A percentile compares a stretch with the other conserved stretches of the same genome.
Evolutionary conservation across 192 early-diverging fungal species (phyloP).

Genomic region (Gaertneriomyces sp.): DNA sequence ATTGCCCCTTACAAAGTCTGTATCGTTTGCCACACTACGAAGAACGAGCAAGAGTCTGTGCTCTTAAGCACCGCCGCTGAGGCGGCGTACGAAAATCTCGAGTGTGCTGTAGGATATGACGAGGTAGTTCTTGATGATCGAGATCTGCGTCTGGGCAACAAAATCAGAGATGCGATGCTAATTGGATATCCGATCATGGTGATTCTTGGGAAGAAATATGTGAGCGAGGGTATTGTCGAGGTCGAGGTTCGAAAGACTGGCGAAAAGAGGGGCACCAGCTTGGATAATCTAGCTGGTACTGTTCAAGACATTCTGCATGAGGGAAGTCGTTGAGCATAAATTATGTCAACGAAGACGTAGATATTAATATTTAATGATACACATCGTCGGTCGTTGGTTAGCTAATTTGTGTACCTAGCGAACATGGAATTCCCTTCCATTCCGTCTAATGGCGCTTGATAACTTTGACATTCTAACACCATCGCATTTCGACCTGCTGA

Average conservation of each 20-base stretch:
- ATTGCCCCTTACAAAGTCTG: slow-evolving; percentile 69
- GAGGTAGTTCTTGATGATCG: slow-evolving; percentile 73
- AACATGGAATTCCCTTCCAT: too few species aligned
- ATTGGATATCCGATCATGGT: slow-evolving; percentile 79
- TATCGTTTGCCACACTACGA: slow-evolving; percentile 20
- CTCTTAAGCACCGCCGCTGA: background rate
- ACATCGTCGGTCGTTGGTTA: too few species aligned
- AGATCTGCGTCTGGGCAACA: slow-evolving; percentile 66
- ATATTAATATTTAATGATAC: too few species aligned
- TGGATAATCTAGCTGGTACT: too few species aligned
- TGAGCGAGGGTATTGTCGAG: slow-evolving; percentile 31
- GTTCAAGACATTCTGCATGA: too few species aligned
- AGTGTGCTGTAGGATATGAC: slow-evolving; percentile 22
- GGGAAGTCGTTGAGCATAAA: too few species aligned
- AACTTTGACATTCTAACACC: too few species aligned
- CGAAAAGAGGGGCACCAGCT: background rate
- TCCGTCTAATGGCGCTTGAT: too few species aligned
- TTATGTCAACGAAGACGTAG: too few species aligned
- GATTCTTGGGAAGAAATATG: slow-evolving; percentile 60
- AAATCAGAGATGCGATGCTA: slow-evolving; percentile 76
- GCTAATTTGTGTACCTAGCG: too few species aligned
- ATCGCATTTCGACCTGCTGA: too few species aligned
- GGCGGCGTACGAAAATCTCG: background rate
- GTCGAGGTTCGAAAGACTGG: slow-evolving; percentile 20
- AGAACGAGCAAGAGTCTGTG: background rate